Evolutionary conservation across 495 filamentous ascomycete genomes (phyloP).

Genomic region (Extremus antarcticus): DNA sequence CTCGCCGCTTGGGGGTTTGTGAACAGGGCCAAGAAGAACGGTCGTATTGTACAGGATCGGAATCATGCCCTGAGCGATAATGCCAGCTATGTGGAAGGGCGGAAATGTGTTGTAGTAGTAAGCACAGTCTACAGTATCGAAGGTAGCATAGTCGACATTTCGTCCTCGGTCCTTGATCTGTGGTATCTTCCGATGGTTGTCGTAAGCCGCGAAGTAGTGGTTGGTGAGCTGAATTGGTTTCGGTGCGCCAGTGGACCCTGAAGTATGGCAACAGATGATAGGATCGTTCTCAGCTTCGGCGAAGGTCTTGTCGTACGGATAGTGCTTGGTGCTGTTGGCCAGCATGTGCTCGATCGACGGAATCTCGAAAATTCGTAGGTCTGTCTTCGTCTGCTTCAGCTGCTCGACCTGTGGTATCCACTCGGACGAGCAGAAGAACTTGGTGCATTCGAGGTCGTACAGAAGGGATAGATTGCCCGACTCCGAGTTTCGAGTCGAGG

Average conservation of each 20-base stretch:
- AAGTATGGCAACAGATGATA: slow-evolving; percentile 24
- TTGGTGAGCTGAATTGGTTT: slow-evolving; percentile 14
- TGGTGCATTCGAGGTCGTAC: background rate
- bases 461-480: background rate
- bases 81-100: slow-evolving; percentile 4
- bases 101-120: background rate
- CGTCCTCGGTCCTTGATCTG: background rate
- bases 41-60: background rate
- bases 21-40: background rate
- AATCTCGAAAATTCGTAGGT: background rate
- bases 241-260: slow-evolving; percentile 25
- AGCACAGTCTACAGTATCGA: background rate
- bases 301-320: slow-evolving; percentile 20
- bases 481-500: background rate
- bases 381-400: background rate
- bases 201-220: background rate
- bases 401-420: background rate
- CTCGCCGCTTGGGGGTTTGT: background rate
- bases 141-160: background rate
- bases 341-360: background rate
- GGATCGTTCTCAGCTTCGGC: slow-evolving; percentile 27
- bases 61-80: background rate
- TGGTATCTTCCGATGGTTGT: background rate
- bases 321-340: background rate
- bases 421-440: background rate